Conservation (phyloP, 768 basidiomycete genomes). For the Naematelia encephala region DNA sequence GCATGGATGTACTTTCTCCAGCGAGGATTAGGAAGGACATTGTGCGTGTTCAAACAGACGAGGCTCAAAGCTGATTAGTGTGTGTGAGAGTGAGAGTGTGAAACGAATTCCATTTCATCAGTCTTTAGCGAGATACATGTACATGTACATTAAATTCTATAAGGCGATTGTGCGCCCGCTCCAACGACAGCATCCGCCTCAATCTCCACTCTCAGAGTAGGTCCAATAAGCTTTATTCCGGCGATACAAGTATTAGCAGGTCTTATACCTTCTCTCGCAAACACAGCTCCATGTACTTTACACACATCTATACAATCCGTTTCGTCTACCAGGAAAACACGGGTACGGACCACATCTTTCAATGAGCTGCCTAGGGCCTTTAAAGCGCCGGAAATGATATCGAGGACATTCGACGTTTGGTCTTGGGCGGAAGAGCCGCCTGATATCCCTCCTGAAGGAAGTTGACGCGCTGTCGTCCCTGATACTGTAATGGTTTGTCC, state of each 20-base stretch:
- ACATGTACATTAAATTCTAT: neutral
- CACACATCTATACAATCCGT: conserved; percentile 8
- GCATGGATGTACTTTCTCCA: too few species aligned
- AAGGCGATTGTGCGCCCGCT: neutral
- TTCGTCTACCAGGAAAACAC: conserved; percentile 6
- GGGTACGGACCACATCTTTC: conserved; percentile 11
- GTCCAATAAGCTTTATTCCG: conserved; percentile 2
- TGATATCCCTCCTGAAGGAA: neutral
- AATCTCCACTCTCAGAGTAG: conserved; percentile 8
- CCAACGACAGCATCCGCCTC: conserved; percentile 15
- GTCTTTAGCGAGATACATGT: neutral
- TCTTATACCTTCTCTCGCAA: conserved; percentile 4
- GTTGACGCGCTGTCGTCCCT: conserved; percentile 8
- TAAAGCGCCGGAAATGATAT: conserved; percentile 8
- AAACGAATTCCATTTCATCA: too few species aligned
- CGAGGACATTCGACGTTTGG: conserved; percentile 10
- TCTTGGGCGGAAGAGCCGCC: conserved; percentile 2
- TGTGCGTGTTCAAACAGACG: too few species aligned
- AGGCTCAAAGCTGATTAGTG: too few species aligned
- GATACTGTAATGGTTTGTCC: conserved; percentile 2
- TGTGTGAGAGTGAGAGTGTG: too few species aligned
- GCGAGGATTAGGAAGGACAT: too few species aligned
- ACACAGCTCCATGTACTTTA: conserved; percentile 11
- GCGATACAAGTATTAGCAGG: conserved; percentile 12
- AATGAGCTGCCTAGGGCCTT: conserved; percentile 7